A percentile compares a stretch with the other conserved stretches of the same genome.
Conservation (phyloP, 306 rosid genomes). For the Trifolium pratense region DNA sequence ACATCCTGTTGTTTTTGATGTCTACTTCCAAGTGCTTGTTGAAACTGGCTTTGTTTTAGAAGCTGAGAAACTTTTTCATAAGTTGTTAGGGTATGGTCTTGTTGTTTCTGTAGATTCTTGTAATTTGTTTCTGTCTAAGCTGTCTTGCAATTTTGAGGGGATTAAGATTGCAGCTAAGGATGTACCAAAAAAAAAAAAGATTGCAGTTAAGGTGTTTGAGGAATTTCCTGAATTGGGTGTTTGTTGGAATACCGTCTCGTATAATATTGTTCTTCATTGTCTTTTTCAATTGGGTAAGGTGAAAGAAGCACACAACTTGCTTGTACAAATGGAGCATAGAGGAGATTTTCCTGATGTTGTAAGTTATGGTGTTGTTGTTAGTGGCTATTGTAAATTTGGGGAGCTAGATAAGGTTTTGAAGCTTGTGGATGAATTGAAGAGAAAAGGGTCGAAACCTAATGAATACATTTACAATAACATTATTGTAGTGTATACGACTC, state of each 20-base stretch:
- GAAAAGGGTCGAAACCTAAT: slow-evolving; percentile 67
- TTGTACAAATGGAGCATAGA: slow-evolving; percentile 70
- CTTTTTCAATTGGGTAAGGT: slow-evolving; percentile 69
- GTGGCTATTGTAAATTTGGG: slow-evolving; percentile 67
- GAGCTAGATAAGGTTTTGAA: slow-evolving; percentile 64
- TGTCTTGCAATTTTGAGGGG: slow-evolving; percentile 53
- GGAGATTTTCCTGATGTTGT: slow-evolving; percentile 74
- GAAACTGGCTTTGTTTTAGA: slow-evolving; percentile 63
- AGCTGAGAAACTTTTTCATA: slow-evolving; percentile 68
- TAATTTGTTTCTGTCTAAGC: slow-evolving; percentile 67
- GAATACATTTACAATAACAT: slow-evolving; percentile 65
- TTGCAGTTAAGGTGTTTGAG: slow-evolving; percentile 57
- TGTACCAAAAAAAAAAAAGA: too few species aligned
- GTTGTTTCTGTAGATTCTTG: slow-evolving; percentile 74
- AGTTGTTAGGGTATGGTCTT: slow-evolving; percentile 66
- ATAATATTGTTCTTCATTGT: slow-evolving; percentile 66
- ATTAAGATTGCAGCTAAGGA: slow-evolving; percentile 52
- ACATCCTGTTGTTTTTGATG: slow-evolving; percentile 74
- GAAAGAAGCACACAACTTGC: slow-evolving; percentile 75
- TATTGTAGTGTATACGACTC: slow-evolving; percentile 73
- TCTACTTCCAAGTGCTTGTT: slow-evolving; percentile 76
- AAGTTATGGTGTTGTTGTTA: slow-evolving; percentile 75
- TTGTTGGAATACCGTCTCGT: slow-evolving; percentile 72
- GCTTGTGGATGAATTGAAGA: slow-evolving; percentile 72
- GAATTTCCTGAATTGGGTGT: slow-evolving; percentile 70